Percentiles rank a stretch among this genome's conserved stretches.
Evolutionary conservation across 2,329 filamentous ascomycete genomes (phyloP).

Genomic region (Pseudocercospora musae): DNA sequence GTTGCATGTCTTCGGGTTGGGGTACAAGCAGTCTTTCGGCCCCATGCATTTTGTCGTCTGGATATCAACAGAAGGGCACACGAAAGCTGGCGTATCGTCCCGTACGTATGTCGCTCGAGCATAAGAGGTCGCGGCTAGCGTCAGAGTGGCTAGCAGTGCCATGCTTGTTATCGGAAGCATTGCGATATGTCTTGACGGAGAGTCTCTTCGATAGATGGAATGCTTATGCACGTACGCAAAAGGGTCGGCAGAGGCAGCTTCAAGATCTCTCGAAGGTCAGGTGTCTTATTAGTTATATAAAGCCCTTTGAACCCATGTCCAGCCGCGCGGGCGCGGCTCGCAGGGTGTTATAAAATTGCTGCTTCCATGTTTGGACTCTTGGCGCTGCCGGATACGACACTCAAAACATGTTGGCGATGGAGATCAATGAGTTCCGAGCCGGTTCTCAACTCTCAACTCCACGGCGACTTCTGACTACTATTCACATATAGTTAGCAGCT

Average conservation of each 20-base stretch:
- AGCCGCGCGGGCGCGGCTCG: not conserved
- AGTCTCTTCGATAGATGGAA: not conserved
- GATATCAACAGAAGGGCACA: slow-evolving; percentile 8
- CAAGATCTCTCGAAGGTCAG: not conserved
- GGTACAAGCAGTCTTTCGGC: slow-evolving; percentile 9
- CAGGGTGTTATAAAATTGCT: not conserved
- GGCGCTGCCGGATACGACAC: not conserved
- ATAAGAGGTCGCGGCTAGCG: not conserved
- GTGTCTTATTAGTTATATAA: not conserved
- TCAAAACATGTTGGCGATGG: not conserved
- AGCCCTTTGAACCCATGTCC: not conserved
- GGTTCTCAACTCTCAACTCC: not conserved
- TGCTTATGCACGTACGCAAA: not conserved
- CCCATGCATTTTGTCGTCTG: slow-evolving; percentile 4
- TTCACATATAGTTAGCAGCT: no score
- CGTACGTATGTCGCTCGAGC: not conserved
- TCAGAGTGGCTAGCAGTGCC: not conserved
- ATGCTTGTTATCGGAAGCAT: not conserved
- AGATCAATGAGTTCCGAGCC: not conserved
- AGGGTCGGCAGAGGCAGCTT: no score
- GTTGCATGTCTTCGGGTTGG: slow-evolving; percentile 5
- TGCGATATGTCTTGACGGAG: not conserved
- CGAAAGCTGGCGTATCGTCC: not conserved
- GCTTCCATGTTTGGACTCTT: not conserved
- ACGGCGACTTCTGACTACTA: no score